phyloP scores from a whole-genome alignment of 148 eudicot species.

The Pouteria glomerata region DNA sequence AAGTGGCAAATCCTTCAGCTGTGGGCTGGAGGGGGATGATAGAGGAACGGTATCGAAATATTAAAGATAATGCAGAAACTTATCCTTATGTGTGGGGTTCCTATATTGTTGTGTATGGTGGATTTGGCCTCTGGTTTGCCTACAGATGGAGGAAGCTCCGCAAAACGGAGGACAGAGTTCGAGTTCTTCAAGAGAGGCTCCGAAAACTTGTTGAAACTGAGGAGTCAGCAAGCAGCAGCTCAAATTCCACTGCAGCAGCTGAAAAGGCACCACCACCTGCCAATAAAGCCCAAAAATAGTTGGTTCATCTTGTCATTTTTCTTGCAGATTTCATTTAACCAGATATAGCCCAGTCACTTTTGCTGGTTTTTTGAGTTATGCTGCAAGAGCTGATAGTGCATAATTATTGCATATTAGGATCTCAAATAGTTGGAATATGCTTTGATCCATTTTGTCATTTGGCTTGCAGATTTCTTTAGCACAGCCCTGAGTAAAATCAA shows the following conservation, averaged over 20 bases:
- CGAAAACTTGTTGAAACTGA: slow-evolving; percentile 55
- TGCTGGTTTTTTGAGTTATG: too few relatives aligned
- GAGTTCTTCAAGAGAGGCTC: slow-evolving; percentile 65
- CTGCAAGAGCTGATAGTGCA: too few relatives aligned
- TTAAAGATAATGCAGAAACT: slow-evolving; percentile 63
- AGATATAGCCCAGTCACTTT: background rate
- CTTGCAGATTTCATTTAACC: background rate
- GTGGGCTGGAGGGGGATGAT: slow-evolving; percentile 32
- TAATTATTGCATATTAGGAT: too few relatives aligned
- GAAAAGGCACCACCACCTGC: slow-evolving; percentile 23
- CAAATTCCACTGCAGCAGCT: slow-evolving; percentile 23
- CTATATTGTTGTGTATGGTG: slow-evolving; percentile 72
- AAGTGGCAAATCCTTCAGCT: slow-evolving; percentile 18
- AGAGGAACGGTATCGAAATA: slow-evolving; percentile 43
- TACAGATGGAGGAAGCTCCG: slow-evolving; percentile 81
- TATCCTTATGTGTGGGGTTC: slow-evolving; percentile 92
- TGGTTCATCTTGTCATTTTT: background rate
- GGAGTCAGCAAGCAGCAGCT: slow-evolving; percentile 34
- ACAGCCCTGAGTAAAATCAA: too few relatives aligned
- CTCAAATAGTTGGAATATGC: too few relatives aligned
- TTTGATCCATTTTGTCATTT: too few relatives aligned
- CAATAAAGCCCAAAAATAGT: slow-evolving; percentile 29
- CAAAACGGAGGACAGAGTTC: slow-evolving; percentile 68
- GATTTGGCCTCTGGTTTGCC: slow-evolving; percentile 69
- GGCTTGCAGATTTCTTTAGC: too few relatives aligned